phyloP scores from a whole-genome alignment of 2,329 filamentous ascomycete species.

The Fusarium illudens region DNA sequence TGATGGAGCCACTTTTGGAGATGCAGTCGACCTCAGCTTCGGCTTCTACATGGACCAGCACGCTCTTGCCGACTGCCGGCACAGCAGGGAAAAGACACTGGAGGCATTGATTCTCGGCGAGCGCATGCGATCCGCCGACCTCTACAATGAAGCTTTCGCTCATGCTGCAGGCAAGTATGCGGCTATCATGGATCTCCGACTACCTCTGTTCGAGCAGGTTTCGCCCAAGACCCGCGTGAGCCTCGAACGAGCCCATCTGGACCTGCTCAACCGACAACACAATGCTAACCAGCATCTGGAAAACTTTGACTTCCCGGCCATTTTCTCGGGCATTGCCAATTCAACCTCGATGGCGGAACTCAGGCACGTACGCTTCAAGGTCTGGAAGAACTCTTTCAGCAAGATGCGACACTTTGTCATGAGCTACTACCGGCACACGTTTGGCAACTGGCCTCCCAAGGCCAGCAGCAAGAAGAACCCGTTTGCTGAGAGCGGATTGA shows the following conservation, averaged over 20 bases:
- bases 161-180: conserved; percentile 90
- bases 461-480: conserved; percentile 91
- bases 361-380: conserved; percentile 81
- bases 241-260: conserved; percentile 83
- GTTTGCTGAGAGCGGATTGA: conserved; percentile 85
- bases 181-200: conserved; percentile 71
- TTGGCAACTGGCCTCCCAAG: conserved; percentile 86
- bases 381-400: conserved; percentile 79
- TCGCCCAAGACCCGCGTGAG: conserved; percentile 76
- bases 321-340: conserved; percentile 86
- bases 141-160: conserved; percentile 92
- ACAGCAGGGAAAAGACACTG: conserved; percentile 86
- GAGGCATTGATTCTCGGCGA: conserved; percentile 92
- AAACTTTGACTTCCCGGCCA: conserved; percentile 88
- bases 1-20: conserved; percentile 68
- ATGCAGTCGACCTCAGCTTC: conserved; percentile 70
- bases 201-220: conserved; percentile 75
- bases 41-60: conserved; percentile 80
- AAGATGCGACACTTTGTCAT: conserved; percentile 79
- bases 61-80: conserved; percentile 78
- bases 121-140: conserved; percentile 78
- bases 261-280: conserved; percentile 76
- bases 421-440: conserved; percentile 67
- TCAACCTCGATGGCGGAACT: conserved; percentile 81
- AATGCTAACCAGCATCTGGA: conserved; percentile 78